A percentile compares a stretch with the other conserved stretches of the same genome.
Conservation (phyloP, 768 basidiomycete species). For the Coprinopsis cinerea region DNA sequence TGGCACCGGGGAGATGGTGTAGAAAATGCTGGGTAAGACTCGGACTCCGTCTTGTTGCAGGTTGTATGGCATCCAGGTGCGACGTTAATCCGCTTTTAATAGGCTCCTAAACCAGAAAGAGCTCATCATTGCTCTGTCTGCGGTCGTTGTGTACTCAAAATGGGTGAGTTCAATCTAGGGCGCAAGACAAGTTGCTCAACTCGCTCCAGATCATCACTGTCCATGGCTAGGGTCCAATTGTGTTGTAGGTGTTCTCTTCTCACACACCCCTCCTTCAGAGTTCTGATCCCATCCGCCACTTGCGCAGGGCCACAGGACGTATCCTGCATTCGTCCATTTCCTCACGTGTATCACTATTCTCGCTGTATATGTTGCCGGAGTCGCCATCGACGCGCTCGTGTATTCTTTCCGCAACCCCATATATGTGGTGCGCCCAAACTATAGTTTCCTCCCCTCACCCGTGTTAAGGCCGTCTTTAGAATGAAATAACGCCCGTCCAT, state of each 20-base stretch:
- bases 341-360: constrained; percentile 58
- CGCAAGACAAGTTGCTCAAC: constrained; percentile 8
- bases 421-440: too few species aligned
- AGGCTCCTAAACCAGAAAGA: constrained; percentile 72
- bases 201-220: constrained; percentile 71
- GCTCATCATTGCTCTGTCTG: constrained; percentile 75
- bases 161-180: constrained; percentile 49
- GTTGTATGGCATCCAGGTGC: background rate
- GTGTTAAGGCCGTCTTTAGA: constrained; percentile 27
- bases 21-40: constrained; percentile 61
- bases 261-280: too few species aligned
- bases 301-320: constrained; percentile 71
- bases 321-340: constrained; percentile 80
- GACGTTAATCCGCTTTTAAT: constrained; percentile 1
- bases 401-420: constrained; percentile 64
- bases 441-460: constrained; percentile 20
- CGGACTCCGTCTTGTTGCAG: background rate
- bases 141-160: constrained; percentile 75
- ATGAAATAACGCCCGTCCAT: constrained; percentile 63
- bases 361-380: constrained; percentile 49
- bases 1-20: constrained; percentile 63
- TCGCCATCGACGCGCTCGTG: constrained; percentile 49
- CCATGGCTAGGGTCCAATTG: constrained; percentile 77
- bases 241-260: constrained; percentile 43
- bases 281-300: constrained; percentile 4